phyloP scores from a whole-genome alignment of 306 rosid genomes.

The Castanea mollissima region DNA sequence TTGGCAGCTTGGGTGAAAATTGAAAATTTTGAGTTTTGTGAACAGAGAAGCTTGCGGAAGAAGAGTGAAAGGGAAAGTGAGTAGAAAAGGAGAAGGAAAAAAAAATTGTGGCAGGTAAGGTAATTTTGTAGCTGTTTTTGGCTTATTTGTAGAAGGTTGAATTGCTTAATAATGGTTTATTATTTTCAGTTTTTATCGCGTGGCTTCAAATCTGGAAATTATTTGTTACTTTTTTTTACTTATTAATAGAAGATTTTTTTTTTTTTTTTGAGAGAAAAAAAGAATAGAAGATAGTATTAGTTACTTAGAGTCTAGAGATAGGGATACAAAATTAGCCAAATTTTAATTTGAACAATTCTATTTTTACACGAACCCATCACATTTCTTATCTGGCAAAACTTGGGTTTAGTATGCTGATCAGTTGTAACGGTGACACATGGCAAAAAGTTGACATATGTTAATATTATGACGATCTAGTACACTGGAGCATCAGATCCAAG shows the following conservation, averaged over 20 bases:
- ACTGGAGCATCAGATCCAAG: no score
- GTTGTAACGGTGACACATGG: no score
- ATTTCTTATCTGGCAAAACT: no score
- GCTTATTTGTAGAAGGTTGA: neutral
- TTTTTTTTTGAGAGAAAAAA: no score
- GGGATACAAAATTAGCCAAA: no score
- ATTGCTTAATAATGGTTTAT: neutral
- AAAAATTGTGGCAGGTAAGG: slow-evolving; percentile 25
- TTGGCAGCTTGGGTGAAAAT: slow-evolving; percentile 16
- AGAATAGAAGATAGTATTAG: no score
- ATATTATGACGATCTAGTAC: no score
- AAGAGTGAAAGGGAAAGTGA: slow-evolving; percentile 33
- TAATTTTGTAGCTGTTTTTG: slow-evolving; percentile 19
- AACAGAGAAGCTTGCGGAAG: slow-evolving; percentile 21
- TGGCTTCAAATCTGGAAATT: neutral
- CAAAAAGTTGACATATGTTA: no score
- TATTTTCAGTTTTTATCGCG: neutral
- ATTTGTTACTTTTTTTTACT: neutral
- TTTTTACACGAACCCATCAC: no score
- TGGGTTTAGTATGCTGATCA: no score
- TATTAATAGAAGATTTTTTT: neutral
- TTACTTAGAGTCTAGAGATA: no score
- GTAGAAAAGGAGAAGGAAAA: neutral
- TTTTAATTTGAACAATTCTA: no score
- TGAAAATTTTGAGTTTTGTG: slow-evolving; percentile 1